Evolutionary conservation across 2,329 filamentous ascomycete species (phyloP), one percentile per base, ranked within the genome.

Genomic region (Endothia cerciana): DNA sequence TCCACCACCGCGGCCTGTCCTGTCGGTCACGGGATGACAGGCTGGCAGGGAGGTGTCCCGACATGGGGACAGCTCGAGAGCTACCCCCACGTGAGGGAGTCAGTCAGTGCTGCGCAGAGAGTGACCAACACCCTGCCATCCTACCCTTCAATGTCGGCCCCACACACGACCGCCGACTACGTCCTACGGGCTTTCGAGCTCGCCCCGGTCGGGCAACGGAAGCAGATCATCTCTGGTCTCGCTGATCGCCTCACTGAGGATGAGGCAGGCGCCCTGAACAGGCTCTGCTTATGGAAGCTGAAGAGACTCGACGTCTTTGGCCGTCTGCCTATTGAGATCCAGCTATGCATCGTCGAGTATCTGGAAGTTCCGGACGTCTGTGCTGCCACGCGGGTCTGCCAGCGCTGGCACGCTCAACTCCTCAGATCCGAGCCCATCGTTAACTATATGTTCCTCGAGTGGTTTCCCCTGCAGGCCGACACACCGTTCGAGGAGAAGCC

Each of bases 351-450:
- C 17, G 10, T 66, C 40, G 22, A 60, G 7, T 38, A 56, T 2
- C 19, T 66, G 56, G 61, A 47, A 3, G n/a, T 60, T 4, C 30
- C 38, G 19, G 65, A 66, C 13, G 3, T 66, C 7, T 66, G 45
- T 57, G 15, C 58, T n/a, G 57, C 22, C 25, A 45, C 49, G 45
- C 51, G 33, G n/a, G 65, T 66, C 47, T 64, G 40, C n/a, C 65
- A 40, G 19, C 4, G 22, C 53, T 66, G 65, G 65, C 63, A 41
- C 25, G 25, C 36, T n/a, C 11, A 47, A 2, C 30, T 66, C 3
- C 40, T 56, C 55, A 3, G n/a, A 7, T 41, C 28, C 22, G 47
- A 40, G 13, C 38, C 13, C 28, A 22, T 64, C 3, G 38, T 25
- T 11, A 22, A 57, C 3, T 19, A 64, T 43, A 15, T 66, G 7